phyloP scores from a whole-genome alignment of 2,329 filamentous ascomycete species.

The Trichoderma cornu-damae region DNA sequence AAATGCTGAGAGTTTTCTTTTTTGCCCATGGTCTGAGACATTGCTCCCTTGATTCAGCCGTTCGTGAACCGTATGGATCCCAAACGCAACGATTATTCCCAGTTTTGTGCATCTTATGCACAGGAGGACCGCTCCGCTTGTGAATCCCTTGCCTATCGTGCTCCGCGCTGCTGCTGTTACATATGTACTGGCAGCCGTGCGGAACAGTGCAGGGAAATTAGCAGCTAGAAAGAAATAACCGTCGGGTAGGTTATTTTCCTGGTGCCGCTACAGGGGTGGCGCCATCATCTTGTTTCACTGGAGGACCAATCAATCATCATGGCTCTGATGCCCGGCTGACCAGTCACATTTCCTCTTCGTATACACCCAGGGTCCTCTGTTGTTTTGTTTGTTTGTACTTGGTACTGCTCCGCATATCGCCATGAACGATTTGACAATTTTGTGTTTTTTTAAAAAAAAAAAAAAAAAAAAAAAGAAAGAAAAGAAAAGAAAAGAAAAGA shows the following conservation, averaged over 20 bases:
- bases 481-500: too few relatives aligned
- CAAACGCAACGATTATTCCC: not conserved
- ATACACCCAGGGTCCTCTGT: not conserved
- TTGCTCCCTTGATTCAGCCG: conserved; percentile 11
- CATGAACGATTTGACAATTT: not conserved
- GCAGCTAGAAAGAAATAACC: not conserved
- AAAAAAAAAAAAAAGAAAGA: too few relatives aligned
- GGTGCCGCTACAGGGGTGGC: not conserved
- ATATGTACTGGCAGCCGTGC: not conserved
- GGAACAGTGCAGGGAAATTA: not conserved
- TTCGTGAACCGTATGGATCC: not conserved
- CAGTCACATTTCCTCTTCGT: not conserved
- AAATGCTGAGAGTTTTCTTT: not conserved
- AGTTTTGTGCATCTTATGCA: not conserved
- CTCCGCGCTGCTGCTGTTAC: not conserved
- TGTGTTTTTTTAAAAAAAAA: too few relatives aligned
- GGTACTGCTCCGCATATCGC: not conserved
- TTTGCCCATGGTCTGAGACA: conserved; percentile 9
- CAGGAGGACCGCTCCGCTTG: conserved; percentile 1
- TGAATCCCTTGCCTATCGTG: not conserved
- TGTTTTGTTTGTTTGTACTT: too few relatives aligned
- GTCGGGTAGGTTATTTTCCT: conserved; percentile 1
- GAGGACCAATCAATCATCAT: not conserved
- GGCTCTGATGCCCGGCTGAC: not conserved
- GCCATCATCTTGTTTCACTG: not conserved